Evolutionary conservation across 495 filamentous ascomycete genomes (phyloP).

Genomic region (Clavariopsis aquatica): DNA sequence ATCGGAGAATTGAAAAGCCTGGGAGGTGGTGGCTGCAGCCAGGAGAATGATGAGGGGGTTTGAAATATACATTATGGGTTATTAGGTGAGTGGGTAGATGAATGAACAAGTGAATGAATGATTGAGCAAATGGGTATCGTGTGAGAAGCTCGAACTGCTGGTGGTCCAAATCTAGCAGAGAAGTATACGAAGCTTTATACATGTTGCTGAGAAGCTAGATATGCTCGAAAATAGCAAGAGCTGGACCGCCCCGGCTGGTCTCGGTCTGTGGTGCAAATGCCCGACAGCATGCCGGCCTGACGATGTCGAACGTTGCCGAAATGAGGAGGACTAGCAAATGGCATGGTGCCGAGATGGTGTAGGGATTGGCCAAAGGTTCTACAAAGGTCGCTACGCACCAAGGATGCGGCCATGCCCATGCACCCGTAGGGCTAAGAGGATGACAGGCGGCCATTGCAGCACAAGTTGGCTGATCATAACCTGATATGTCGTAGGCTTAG

Average conservation of each 20-base stretch:
- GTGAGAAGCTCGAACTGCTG: background rate
- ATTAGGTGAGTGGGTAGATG: conserved; percentile 7
- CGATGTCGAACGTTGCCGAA: background rate
- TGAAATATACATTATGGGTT: conserved; percentile 34
- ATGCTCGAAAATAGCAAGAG: background rate
- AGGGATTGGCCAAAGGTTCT: background rate
- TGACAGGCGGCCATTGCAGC: conserved; percentile 2
- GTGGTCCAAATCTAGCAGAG: background rate
- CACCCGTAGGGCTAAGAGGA: background rate
- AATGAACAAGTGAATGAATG: background rate
- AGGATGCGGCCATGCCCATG: background rate
- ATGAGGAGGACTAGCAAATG: background rate
- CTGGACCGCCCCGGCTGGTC: background rate
- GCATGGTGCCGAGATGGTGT: background rate
- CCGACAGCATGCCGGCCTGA: background rate
- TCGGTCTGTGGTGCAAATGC: background rate
- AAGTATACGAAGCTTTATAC: background rate
- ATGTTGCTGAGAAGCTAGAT: background rate
- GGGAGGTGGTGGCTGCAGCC: conserved; percentile 15
- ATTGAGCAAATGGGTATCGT: background rate
- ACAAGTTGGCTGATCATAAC: background rate
- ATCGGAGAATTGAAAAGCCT: conserved; percentile 29
- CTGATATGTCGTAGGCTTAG: background rate
- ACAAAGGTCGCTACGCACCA: background rate
- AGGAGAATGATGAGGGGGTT: conserved; percentile 19